Evolutionary conservation across 2,329 filamentous ascomycete genomes (phyloP).

Genomic region (Arthrobotrys sinensis): DNA sequence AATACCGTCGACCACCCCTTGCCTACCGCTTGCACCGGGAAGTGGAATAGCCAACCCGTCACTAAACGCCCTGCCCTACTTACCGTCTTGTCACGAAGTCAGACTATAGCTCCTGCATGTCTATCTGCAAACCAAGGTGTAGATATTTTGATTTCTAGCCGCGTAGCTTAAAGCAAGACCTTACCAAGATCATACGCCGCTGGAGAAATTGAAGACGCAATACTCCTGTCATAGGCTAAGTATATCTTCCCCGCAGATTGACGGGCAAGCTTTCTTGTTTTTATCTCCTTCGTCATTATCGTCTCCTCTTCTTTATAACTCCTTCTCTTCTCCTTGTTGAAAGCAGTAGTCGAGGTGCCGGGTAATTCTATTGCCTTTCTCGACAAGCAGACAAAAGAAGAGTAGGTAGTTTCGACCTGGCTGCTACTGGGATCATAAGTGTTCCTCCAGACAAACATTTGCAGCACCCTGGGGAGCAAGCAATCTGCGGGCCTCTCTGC

Average conservation of each 20-base stretch:
- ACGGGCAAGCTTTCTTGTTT: conserved; percentile 36
- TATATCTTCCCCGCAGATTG: conserved; percentile 59
- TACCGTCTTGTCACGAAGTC: conserved; percentile 47
- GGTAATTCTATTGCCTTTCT: conserved; percentile 41
- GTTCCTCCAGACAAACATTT: conserved; percentile 39
- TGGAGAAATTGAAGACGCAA: conserved; percentile 43
- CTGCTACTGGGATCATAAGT: conserved; percentile 28
- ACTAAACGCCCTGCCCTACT: conserved; percentile 48
- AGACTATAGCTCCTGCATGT: conserved; percentile 56
- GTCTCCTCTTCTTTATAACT: conserved; percentile 23
- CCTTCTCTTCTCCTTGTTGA: conserved; percentile 26
- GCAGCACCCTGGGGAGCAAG: conserved; percentile 42
- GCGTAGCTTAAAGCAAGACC: conserved; percentile 56
- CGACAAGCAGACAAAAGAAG: conserved; percentile 23
- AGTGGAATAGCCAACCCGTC: conserved; percentile 57
- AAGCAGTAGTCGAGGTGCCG: conserved; percentile 21
- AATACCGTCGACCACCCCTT: conserved; percentile 47
- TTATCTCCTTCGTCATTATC: conserved; percentile 26
- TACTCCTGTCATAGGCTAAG: conserved; percentile 56
- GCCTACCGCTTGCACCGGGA: conserved; percentile 48
- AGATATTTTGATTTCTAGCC: conserved; percentile 58
- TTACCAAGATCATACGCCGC: conserved; percentile 48
- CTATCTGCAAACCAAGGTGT: conserved; percentile 55
- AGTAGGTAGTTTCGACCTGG: conserved; percentile 25
- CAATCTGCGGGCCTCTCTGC: conserved; percentile 42